Conservation (phyloP, 495 filamentous ascomycete species). For the Penicillium dipodomyicola region DNA sequence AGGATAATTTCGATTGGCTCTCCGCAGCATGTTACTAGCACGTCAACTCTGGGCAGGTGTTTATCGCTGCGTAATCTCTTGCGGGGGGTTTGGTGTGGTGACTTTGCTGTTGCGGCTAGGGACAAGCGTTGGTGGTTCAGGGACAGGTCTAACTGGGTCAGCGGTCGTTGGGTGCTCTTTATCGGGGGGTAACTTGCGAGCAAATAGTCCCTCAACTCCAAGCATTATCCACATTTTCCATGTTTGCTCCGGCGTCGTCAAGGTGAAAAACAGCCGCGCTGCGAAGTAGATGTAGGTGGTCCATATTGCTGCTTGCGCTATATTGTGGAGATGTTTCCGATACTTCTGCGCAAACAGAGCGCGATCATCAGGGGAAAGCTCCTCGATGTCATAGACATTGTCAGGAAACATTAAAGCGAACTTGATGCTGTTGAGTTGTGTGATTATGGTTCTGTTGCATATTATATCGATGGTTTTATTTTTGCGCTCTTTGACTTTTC, state of each 20-base stretch:
- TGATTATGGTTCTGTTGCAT: conserved; percentile 2
- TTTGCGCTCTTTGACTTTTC: not conserved
- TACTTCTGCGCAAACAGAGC: conserved; percentile 18
- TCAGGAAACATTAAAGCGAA: conserved; percentile 18
- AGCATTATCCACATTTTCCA: conserved; percentile 38
- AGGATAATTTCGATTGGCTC: conserved; percentile 51
- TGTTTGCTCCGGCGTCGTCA: conserved; percentile 11
- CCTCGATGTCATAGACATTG: conserved; percentile 22
- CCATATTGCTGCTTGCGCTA: conserved; percentile 28
- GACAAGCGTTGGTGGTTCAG: conserved; percentile 30
- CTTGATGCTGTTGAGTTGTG: conserved; percentile 2
- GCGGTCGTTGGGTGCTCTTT: not conserved
- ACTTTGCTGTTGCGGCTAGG: conserved; percentile 18
- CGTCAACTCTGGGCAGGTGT: conserved; percentile 44
- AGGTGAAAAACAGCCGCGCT: conserved; percentile 19
- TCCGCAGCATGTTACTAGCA: conserved; percentile 49
- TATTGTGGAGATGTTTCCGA: conserved; percentile 22
- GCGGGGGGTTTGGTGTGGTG: conserved; percentile 8
- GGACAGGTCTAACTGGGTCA: conserved; percentile 20
- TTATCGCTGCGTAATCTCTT: conserved; percentile 24
- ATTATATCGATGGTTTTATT: not conserved
- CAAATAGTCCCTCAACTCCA: conserved; percentile 28
- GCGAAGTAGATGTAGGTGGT: conserved; percentile 24
- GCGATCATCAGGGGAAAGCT: conserved; percentile 25
- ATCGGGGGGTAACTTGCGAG: conserved; percentile 18